Evolutionary conservation across 2,329 filamentous ascomycete species (phyloP).

Genomic region (Incumbomyces lentus): DNA sequence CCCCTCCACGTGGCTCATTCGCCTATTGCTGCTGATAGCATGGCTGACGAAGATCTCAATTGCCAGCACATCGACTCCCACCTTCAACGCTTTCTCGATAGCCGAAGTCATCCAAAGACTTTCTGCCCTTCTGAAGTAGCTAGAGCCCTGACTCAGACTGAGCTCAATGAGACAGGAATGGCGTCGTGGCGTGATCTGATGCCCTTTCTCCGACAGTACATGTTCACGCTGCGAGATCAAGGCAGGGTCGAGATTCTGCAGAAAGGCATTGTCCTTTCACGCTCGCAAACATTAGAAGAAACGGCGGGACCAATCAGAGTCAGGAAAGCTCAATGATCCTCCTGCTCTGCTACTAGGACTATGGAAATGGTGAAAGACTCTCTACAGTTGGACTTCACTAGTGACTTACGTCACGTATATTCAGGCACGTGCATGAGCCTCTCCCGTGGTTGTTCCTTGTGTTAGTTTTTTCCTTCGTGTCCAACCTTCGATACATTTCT

Average conservation of each 20-base stretch:
- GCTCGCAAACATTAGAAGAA: conserved; percentile 25
- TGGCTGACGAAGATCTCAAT: neutral
- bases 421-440: no score
- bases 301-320: conserved; percentile 40
- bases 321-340: neutral
- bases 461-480: no score
- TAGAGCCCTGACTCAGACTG: conserved; percentile 32
- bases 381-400: no score
- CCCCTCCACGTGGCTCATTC: neutral
- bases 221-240: conserved; percentile 32
- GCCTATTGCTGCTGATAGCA: neutral
- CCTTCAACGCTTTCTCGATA: conserved; percentile 23
- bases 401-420: no score
- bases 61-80: neutral
- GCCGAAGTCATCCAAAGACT: conserved; percentile 37
- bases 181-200: conserved; percentile 39
- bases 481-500: no score
- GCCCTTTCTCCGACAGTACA: conserved; percentile 32
- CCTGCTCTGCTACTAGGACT: no score
- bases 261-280: conserved; percentile 30
- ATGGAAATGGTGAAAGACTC: no score
- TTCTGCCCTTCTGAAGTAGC: conserved; percentile 45
- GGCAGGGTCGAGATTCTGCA: conserved; percentile 41
- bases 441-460: no score
- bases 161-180: conserved; percentile 27